Conservation (phyloP, 2,329 filamentous ascomycete species). For the Exophiala sp. region DNA sequence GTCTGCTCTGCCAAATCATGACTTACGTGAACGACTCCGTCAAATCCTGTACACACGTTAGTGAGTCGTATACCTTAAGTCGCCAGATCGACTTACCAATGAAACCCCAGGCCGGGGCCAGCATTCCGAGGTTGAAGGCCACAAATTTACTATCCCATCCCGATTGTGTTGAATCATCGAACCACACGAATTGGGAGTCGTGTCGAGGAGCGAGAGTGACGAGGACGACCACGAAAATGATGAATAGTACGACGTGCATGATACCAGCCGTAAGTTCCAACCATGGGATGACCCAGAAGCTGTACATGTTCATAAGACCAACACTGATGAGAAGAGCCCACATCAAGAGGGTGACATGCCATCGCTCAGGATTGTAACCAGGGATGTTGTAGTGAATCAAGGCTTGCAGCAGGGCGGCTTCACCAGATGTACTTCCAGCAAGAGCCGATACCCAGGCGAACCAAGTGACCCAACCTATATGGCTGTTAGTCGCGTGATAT, state of each 20-base stretch:
- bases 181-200: slow-evolving; percentile 34
- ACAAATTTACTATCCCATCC: slow-evolving; percentile 37
- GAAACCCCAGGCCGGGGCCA: slow-evolving; percentile 35
- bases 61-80: neutral
- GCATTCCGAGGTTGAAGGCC: slow-evolving; percentile 38
- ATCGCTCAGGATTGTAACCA: slow-evolving; percentile 34
- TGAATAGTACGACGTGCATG: slow-evolving; percentile 35
- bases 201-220: slow-evolving; percentile 33
- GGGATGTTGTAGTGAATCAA: slow-evolving; percentile 34
- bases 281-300: slow-evolving; percentile 40
- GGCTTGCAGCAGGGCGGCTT: slow-evolving; percentile 35
- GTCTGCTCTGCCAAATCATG: too few species aligned
- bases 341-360: slow-evolving; percentile 41
- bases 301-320: slow-evolving; percentile 29
- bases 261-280: slow-evolving; percentile 39
- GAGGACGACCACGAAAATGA: slow-evolving; percentile 38
- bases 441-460: slow-evolving; percentile 37
- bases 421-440: slow-evolving; percentile 35
- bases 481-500: neutral
- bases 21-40: slow-evolving; percentile 40
- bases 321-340: slow-evolving; percentile 35
- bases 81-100: slow-evolving; percentile 26
- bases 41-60: slow-evolving; percentile 37
- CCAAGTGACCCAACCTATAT: slow-evolving; percentile 41
- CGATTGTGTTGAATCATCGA: slow-evolving; percentile 28